These are phyloP conservation scores for Populus nigra DNA, from an alignment of 345 rosid genomes.

Conservation along the genomic window DNA sequence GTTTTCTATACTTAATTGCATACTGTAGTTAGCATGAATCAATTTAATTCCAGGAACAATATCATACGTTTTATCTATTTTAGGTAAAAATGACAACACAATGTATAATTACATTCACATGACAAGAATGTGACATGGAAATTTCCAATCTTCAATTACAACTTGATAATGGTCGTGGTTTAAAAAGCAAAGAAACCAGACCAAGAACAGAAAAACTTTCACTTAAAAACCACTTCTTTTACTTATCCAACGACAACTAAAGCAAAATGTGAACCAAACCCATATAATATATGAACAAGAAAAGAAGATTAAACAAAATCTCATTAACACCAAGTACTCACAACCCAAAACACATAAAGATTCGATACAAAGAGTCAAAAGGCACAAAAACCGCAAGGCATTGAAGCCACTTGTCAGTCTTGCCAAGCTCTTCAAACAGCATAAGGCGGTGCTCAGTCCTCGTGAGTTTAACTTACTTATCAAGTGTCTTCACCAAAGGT, in stretches of 20 bases:
- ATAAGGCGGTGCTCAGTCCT: constrained; percentile 79
- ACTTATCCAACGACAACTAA: not conserved
- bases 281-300: not conserved
- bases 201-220: too few relatives aligned
- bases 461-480: constrained; percentile 61
- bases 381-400: constrained; percentile 68
- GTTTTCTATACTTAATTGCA: too few relatives aligned
- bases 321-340: constrained; percentile 13
- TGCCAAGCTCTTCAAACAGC: constrained; percentile 92
- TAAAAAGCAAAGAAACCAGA: too few relatives aligned
- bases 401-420: constrained; percentile 74
- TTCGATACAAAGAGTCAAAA: not conserved
- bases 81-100: too few relatives aligned
- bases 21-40: too few relatives aligned
- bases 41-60: too few relatives aligned
- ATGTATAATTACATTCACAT: too few relatives aligned
- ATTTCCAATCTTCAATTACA: too few relatives aligned
- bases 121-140: too few relatives aligned
- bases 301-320: not conserved
- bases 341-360: not conserved
- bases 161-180: too few relatives aligned
- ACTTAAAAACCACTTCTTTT: not conserved
- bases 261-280: not conserved
- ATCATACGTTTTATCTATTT: too few relatives aligned
- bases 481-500: constrained; percentile 64